phyloP scores from a whole-genome alignment of 352 stramenopile species.

The Phytophthora meadii region DNA sequence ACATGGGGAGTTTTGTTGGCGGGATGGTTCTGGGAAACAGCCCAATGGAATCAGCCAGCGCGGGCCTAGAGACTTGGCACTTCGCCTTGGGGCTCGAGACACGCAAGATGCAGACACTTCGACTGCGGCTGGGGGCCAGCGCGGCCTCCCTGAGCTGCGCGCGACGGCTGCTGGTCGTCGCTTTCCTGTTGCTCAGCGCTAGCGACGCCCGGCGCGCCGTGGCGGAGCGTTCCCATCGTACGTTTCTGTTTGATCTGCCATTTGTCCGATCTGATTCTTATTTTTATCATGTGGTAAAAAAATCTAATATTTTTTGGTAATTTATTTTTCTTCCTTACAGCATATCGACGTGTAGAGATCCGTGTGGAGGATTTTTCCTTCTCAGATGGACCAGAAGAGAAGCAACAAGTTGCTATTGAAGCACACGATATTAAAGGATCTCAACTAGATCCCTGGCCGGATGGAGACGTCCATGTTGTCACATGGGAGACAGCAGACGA shows the following conservation, averaged over 20 bases:
- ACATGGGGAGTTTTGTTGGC: constrained; percentile 30
- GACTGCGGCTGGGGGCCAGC: constrained; percentile 8
- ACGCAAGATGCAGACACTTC: constrained; percentile 30
- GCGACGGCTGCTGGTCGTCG: constrained; percentile 30
- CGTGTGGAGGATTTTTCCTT: constrained; percentile 75
- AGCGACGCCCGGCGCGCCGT: constrained; percentile 47
- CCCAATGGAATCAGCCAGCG: constrained; percentile 39
- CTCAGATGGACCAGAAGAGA: constrained; percentile 54
- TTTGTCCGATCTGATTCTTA: constrained; percentile 1
- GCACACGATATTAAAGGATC: constrained; percentile 65
- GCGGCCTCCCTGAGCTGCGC: constrained; percentile 16
- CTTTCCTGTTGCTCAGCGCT: constrained; percentile 40
- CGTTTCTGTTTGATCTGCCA: constrained; percentile 6
- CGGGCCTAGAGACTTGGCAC: constrained; percentile 17
- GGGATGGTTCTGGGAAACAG: constrained; percentile 45
- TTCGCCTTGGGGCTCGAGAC: constrained; percentile 34
- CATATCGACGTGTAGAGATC: constrained; percentile 57
- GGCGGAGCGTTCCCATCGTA: constrained; percentile 43
- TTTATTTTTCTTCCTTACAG: constrained; percentile 12
- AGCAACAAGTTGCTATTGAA: constrained; percentile 58
- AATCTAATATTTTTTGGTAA: constrained; percentile 5
- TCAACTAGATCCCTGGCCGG: constrained; percentile 41
- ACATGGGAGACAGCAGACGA: constrained; percentile 41
- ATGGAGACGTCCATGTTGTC: constrained; percentile 35
- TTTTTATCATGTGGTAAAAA: background rate